Evolutionary conservation across 2,329 filamentous ascomycete species (phyloP).

Genomic region (Huntiella savannae): DNA sequence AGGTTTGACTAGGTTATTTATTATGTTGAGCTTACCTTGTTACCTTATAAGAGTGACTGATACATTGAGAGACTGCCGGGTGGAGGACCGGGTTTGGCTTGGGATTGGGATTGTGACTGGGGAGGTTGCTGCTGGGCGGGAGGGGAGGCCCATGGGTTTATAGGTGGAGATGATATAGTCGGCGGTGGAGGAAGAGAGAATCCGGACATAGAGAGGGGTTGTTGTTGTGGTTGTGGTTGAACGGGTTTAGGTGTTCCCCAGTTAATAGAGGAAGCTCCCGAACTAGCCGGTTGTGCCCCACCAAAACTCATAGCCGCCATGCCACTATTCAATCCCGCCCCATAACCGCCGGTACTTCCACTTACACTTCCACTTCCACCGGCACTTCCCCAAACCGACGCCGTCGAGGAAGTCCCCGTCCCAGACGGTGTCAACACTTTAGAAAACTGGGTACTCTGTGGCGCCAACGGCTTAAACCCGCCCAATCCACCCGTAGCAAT

Average conservation of each 20-base stretch:
- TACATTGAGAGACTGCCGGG: background rate
- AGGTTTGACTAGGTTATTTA: slow-evolving; percentile 3
- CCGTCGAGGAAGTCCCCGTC: no score
- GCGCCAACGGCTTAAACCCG: slow-evolving; percentile 35
- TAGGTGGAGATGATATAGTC: background rate
- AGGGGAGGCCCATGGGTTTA: background rate
- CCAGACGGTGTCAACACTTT: slow-evolving; percentile 25
- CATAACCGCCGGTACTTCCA: slow-evolving; percentile 14
- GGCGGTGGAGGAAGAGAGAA: background rate
- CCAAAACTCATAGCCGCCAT: no score
- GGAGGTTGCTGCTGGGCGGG: slow-evolving; percentile 1
- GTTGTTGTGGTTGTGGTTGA: slow-evolving; percentile 27
- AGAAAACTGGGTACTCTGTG: slow-evolving; percentile 42
- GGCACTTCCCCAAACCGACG: slow-evolving; percentile 13
- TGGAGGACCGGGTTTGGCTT: background rate
- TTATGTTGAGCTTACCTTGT: background rate
- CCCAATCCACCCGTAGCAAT: slow-evolving; percentile 26
- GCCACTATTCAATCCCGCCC: background rate
- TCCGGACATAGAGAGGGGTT: slow-evolving; percentile 13
- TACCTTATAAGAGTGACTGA: background rate
- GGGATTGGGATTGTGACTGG: slow-evolving; percentile 14
- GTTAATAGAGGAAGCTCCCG: no score
- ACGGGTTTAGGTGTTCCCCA: slow-evolving; percentile 15
- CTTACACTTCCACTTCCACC: slow-evolving; percentile 19
- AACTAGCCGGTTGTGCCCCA: no score